These are phyloP conservation scores for Nakaseomyces sp. DNA, from an alignment of 1,139 yeast genomes.

Conservation along the genomic window DNA sequence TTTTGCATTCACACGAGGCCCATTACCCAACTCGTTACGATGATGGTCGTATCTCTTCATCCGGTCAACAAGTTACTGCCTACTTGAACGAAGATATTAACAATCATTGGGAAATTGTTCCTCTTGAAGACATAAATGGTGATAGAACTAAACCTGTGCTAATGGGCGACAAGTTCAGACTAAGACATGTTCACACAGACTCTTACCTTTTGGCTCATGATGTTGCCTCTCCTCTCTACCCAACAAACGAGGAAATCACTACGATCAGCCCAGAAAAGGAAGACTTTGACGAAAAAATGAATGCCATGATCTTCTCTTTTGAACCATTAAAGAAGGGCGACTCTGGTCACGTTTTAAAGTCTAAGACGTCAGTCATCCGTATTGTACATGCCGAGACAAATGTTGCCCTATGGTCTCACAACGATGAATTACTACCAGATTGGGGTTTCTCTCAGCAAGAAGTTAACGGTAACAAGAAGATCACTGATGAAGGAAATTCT, in stretches of 20 bases:
- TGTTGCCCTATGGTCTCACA: constrained; percentile 94
- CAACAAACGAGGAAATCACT: constrained; percentile 89
- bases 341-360: constrained; percentile 46
- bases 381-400: constrained; percentile 75
- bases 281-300: constrained; percentile 48
- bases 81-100: constrained; percentile 49
- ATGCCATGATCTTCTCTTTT: constrained; percentile 73
- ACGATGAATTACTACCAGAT: constrained; percentile 73
- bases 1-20: constrained; percentile 69
- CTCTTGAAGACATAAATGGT: constrained; percentile 41
- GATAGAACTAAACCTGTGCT: constrained; percentile 41
- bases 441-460: constrained; percentile 94
- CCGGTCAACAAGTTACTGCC: constrained; percentile 91
- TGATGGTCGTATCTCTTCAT: constrained; percentile 92
- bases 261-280: constrained; percentile 49
- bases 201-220: constrained; percentile 82
- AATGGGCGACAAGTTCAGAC: constrained; percentile 63
- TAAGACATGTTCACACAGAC: constrained; percentile 74
- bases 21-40: constrained; percentile 86
- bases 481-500: constrained; percentile 53
- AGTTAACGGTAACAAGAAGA: constrained; percentile 86
- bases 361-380: constrained; percentile 61
- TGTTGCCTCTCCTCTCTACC: constrained; percentile 89
- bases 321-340: constrained; percentile 50
- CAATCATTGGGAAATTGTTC: constrained; percentile 83